Evolutionary conservation across 805 yeast genomes (phyloP).

Genomic region (Pichia occidentalis): DNA sequence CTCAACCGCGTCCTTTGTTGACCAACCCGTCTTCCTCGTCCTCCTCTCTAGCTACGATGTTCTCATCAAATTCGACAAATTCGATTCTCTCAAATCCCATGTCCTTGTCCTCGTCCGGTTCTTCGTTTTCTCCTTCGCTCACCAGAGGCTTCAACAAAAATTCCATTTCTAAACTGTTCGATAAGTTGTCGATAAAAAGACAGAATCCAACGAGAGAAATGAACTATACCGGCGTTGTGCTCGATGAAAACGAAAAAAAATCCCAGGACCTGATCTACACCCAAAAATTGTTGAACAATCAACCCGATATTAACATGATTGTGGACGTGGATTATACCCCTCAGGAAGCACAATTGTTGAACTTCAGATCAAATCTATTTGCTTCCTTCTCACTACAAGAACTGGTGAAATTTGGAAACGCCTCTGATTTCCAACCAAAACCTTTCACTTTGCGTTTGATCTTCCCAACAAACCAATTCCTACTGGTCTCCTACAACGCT

Average conservation of each 20-base stretch:
- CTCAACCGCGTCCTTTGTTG: not conserved
- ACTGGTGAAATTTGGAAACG: constrained; percentile 27
- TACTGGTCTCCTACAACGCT: constrained; percentile 26
- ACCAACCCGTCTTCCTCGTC: constrained; percentile 1
- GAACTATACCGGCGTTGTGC: not conserved
- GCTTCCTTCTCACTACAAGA: constrained; percentile 28
- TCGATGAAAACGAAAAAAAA: constrained; percentile 2
- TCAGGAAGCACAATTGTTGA: constrained; percentile 7
- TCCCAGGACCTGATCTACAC: constrained; percentile 7
- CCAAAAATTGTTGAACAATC: constrained; percentile 8
- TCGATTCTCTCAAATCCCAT: constrained; percentile 1
- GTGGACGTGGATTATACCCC: constrained; percentile 8
- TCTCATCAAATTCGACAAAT: constrained; percentile 2
- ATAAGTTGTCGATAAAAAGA: constrained; percentile 3
- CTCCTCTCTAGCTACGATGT: constrained; percentile 4
- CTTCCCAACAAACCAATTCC: constrained; percentile 24
- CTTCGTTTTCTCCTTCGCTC: not conserved
- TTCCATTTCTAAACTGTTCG: constrained; percentile 8
- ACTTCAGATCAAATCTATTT: constrained; percentile 5
- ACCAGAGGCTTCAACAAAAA: not conserved
- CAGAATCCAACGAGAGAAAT: not conserved
- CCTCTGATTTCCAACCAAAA: constrained; percentile 23
- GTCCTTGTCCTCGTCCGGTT: constrained; percentile 1
- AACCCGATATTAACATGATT: constrained; percentile 13
- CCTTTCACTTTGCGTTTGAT: constrained; percentile 29